phyloP scores from a whole-genome alignment of 805 yeast genomes.

The Candida vaughaniae region DNA sequence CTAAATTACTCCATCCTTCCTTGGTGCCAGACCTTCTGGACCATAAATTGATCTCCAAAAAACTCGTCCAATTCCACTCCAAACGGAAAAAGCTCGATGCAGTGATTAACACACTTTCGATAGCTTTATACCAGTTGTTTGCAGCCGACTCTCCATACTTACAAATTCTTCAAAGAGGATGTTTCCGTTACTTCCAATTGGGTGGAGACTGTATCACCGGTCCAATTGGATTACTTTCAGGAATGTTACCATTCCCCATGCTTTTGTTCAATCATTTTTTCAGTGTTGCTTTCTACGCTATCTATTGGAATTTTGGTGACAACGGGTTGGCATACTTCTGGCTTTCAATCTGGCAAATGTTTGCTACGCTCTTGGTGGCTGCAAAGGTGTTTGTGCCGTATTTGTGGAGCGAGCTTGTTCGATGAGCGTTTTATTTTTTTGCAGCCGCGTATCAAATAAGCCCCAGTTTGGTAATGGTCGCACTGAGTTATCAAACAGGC shows the following conservation, averaged over 20 bases:
- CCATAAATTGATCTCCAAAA: constrained; percentile 53
- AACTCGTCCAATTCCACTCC: constrained; percentile 66
- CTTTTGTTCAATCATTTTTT: constrained; percentile 81
- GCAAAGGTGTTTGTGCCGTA: constrained; percentile 77
- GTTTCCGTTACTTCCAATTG: constrained; percentile 77
- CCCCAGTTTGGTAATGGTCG: too few species aligned
- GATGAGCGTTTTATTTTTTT: too few species aligned
- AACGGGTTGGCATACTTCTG: constrained; percentile 71
- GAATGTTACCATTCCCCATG: constrained; percentile 74
- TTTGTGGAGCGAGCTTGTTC: constrained; percentile 50
- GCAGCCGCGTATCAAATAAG: too few species aligned
- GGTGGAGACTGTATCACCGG: constrained; percentile 80
- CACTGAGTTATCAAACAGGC: too few species aligned
- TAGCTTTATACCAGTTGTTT: constrained; percentile 85
- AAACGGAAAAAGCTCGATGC: constrained; percentile 77
- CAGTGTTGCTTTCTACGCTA: constrained; percentile 83
- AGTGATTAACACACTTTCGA: constrained; percentile 85
- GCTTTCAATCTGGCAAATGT: constrained; percentile 65
- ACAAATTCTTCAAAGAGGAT: constrained; percentile 75
- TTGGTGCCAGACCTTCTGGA: constrained; percentile 56
- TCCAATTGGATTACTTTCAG: constrained; percentile 83
- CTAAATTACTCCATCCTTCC: constrained; percentile 58
- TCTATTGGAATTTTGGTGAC: constrained; percentile 62
- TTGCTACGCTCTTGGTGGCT: constrained; percentile 72
- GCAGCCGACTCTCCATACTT: constrained; percentile 78